Evolutionary conservation across 1,284 basidiomycete species (phyloP), one percentile per base, ranked within the genome.

Genomic region (Sanghuangporus baumii): DNA sequence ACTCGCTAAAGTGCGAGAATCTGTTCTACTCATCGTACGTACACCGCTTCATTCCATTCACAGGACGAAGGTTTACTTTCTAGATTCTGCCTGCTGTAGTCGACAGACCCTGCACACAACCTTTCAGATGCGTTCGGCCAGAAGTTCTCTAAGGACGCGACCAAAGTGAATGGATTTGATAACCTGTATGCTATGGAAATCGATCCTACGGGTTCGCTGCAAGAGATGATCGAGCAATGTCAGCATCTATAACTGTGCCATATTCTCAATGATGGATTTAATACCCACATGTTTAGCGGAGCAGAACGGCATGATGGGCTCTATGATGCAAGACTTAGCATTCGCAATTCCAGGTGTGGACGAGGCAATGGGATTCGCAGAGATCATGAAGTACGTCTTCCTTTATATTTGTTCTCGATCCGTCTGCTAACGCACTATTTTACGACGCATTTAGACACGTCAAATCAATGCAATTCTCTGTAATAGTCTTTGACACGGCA

Each of bases 101-200:
- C 96, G 11, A 99, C 96, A 7, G 96, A 99, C 76, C 97, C 96
- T 11, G 96, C 96, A 46, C 96, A 99, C 80, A 99, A 99, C 76
- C 81, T 99, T 46, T 98, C 96, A 14, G 96, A 99, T 76, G 96
- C 97, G 6, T 99, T 99, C 74, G 93, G 94, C 11, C 96, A 99
- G 74, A 99, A 99, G 79, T 99, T 99, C 76, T 94, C 93, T 66
- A 98, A 98, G 73, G 97, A 99, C 74, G 96, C 96, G 38, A 99
- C 96, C n/a, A 93, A 93, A 77, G 97, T 99, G 60, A 98, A 98
- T 71, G 96, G 97, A 4, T 98, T 98, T 69, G 87, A 93, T 68
- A 99, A 99, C 78, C 84, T 99, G 47, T 96, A 77, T 71, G 96
- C 97, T 0, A 99, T 99, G 96, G 96, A 99, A 79, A 99, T 99